Percentiles rank a stretch among this genome's conserved stretches.
Evolutionary conservation across 1,139 yeast genomes (phyloP).

Genomic region (Geotrichum klebahnii): DNA sequence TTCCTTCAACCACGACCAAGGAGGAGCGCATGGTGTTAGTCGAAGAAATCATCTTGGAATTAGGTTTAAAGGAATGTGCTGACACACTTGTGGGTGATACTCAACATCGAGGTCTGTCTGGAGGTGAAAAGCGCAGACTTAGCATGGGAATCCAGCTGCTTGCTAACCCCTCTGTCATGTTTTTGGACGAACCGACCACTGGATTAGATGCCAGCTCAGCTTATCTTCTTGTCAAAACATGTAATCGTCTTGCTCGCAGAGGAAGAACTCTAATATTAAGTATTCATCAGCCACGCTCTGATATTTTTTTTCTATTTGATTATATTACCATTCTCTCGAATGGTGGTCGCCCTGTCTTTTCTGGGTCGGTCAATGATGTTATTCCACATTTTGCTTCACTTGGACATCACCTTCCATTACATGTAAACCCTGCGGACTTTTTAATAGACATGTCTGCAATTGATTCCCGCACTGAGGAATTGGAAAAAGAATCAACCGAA

Average conservation of each 20-base stretch:
- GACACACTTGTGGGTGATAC: constrained; percentile 55
- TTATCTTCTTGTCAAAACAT: constrained; percentile 56
- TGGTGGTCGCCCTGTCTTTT: constrained; percentile 61
- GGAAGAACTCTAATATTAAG: constrained; percentile 73
- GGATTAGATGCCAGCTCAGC: constrained; percentile 83
- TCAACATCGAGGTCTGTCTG: constrained; percentile 57
- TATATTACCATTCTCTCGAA: constrained; percentile 64
- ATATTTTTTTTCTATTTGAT: constrained; percentile 66
- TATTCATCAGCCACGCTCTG: constrained; percentile 82
- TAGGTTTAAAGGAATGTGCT: constrained; percentile 60
- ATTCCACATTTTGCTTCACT: constrained; percentile 51
- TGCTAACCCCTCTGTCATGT: constrained; percentile 69
- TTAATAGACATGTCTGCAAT: constrained; percentile 68
- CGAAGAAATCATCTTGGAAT: constrained; percentile 53
- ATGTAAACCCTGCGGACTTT: constrained; percentile 58
- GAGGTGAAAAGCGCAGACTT: constrained; percentile 79
- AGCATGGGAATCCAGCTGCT: constrained; percentile 75
- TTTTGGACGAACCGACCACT: constrained; percentile 85
- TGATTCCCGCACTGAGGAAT: constrained; percentile 47
- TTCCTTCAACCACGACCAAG: constrained; percentile 44
- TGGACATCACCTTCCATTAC: constrained; percentile 47
- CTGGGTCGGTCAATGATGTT: constrained; percentile 50
- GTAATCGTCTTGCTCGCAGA: constrained; percentile 53
- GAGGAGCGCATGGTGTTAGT: constrained; percentile 50
- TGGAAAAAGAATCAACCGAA: constrained; percentile 45